Evolutionary conservation across 495 filamentous ascomycete species (phyloP).

Genomic region (Lineolata rhizophorae): DNA sequence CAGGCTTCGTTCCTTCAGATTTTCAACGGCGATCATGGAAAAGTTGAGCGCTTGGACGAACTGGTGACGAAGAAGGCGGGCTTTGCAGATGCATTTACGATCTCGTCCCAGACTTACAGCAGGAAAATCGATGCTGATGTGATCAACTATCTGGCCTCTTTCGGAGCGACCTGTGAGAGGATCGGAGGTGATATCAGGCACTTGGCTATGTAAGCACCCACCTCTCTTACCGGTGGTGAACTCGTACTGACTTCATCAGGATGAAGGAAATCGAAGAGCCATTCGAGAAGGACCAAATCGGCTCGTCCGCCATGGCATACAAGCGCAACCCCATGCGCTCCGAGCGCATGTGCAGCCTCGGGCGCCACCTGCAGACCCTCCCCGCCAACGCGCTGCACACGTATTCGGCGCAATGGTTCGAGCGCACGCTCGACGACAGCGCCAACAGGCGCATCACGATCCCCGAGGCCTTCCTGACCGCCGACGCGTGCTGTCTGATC

Average conservation of each 20-base stretch:
- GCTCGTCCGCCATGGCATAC: slow-evolving; percentile 38
- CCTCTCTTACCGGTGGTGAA: no score
- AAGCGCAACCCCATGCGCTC: slow-evolving; percentile 83
- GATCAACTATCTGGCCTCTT: slow-evolving; percentile 55
- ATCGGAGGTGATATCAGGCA: slow-evolving; percentile 60
- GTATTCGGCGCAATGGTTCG: slow-evolving; percentile 67
- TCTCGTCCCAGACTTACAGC: slow-evolving; percentile 62
- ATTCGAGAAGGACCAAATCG: slow-evolving; percentile 59
- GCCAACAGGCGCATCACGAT: slow-evolving; percentile 50
- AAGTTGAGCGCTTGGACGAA: slow-evolving; percentile 50
- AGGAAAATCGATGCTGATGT: slow-evolving; percentile 72
- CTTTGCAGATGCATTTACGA: slow-evolving; percentile 48
- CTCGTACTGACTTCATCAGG: no score
- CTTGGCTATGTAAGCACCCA: no score
- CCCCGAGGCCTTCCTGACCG: slow-evolving; percentile 59
- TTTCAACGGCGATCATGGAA: slow-evolving; percentile 59
- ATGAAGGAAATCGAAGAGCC: slow-evolving; percentile 82
- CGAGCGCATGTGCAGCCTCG: slow-evolving; percentile 63
- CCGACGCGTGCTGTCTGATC: slow-evolving; percentile 62
- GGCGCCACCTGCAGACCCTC: slow-evolving; percentile 43
- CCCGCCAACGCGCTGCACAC: slow-evolving; percentile 53
- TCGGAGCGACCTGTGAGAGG: slow-evolving; percentile 62
- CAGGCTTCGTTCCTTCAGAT: slow-evolving; percentile 64
- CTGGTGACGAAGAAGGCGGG: slow-evolving; percentile 70
- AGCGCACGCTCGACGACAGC: slow-evolving; percentile 36